These are phyloP conservation scores for Physocladia obscura DNA, from an alignment of 192 early-diverging fungal species.

Conservation along the genomic window DNA sequence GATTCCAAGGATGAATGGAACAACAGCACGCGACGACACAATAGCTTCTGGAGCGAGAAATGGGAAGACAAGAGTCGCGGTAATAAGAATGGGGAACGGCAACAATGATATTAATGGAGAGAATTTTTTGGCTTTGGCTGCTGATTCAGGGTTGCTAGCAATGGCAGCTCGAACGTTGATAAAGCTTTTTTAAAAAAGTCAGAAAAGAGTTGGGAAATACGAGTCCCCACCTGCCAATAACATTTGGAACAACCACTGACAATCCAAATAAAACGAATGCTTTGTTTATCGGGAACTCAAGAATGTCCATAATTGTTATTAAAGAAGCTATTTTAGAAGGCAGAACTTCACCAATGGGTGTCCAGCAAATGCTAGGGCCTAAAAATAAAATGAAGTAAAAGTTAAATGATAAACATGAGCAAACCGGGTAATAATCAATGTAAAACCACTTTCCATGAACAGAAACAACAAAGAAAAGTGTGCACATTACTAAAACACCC, in stretches of 20 bases:
- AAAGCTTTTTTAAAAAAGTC: neutral
- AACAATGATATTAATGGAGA: constrained; percentile 55
- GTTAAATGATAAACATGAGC: constrained; percentile 17
- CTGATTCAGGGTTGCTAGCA: constrained; percentile 59
- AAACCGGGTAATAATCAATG: neutral
- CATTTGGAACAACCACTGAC: constrained; percentile 52
- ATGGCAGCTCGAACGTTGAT: constrained; percentile 10
- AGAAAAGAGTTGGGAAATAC: neutral
- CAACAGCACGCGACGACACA: constrained; percentile 31
- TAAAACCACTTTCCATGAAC: constrained; percentile 55
- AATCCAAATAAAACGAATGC: constrained; percentile 52
- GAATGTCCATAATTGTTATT: neutral
- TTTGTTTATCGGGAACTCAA: constrained; percentile 47
- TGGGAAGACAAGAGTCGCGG: constrained; percentile 47
- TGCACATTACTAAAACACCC: constrained; percentile 72
- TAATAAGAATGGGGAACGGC: constrained; percentile 63
- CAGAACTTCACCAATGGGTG: constrained; percentile 29
- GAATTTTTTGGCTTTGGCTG: constrained; percentile 56
- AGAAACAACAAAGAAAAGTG: constrained; percentile 64
- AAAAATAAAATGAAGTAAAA: constrained; percentile 1
- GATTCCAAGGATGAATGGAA: constrained; percentile 66
- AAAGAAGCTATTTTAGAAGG: constrained; percentile 41
- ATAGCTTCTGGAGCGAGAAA: constrained; percentile 51
- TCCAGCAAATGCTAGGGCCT: constrained; percentile 51
- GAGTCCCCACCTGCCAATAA: constrained; percentile 52